Conservation (phyloP, 208 protist species). For the Trypanosoma mega region DNA sequence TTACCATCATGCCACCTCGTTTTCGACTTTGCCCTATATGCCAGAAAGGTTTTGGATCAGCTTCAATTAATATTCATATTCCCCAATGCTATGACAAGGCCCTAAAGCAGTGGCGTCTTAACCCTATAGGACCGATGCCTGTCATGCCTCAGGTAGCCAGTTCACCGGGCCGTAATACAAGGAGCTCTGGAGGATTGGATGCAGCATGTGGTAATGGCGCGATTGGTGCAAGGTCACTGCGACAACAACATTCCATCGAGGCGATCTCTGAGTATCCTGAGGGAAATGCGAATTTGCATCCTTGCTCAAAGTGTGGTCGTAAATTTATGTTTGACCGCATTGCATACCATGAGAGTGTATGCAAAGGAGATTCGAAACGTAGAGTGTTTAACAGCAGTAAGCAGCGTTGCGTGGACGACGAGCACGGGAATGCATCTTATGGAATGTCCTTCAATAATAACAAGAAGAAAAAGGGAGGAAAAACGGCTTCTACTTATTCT, state of each 20-base stretch:
- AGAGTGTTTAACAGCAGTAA: conserved; percentile 76
- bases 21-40: conserved; percentile 84
- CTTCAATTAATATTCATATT: conserved; percentile 85
- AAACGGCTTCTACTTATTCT: conserved; percentile 6
- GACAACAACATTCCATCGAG: conserved; percentile 8
- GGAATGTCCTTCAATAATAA: conserved; percentile 5
- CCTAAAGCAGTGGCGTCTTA: conserved; percentile 75
- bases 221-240: conserved; percentile 42
- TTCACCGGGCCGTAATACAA: not conserved
- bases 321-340: conserved; percentile 89
- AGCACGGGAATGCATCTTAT: conserved; percentile 26
- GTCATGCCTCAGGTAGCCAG: conserved; percentile 53
- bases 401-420: conserved; percentile 56
- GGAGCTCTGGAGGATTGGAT: conserved; percentile 12
- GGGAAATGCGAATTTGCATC: conserved; percentile 67
- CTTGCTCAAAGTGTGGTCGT: conserved; percentile 86
- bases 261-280: conserved; percentile 24
- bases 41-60: conserved; percentile 74
- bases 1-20: conserved; percentile 55
- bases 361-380: conserved; percentile 72
- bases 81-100: conserved; percentile 90
- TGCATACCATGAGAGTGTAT: conserved; percentile 89
- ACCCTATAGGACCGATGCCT: conserved; percentile 69
- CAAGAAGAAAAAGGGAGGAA: conserved; percentile 13
- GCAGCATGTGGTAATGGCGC: conserved; percentile 49